Percentiles rank a stretch among this genome's conserved stretches.
Conservation (phyloP, 2,329 filamentous ascomycete species). For the Calcarisporium arbuscula region DNA sequence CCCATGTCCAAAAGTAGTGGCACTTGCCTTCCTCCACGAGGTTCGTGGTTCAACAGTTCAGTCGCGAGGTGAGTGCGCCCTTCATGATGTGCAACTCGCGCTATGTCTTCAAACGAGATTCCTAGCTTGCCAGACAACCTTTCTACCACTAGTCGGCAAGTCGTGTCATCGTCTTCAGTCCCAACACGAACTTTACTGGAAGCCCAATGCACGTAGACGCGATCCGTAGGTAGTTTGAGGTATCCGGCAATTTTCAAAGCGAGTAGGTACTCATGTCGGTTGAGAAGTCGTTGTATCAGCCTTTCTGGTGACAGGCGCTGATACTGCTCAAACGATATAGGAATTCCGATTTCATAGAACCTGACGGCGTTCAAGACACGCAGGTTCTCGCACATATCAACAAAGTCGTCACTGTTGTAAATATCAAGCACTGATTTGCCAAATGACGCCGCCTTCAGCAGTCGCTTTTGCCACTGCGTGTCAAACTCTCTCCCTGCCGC, state of each 20-base stretch:
- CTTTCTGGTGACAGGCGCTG: slow-evolving; percentile 83
- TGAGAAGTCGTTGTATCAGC: slow-evolving; percentile 78
- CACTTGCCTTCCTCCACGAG: slow-evolving; percentile 90
- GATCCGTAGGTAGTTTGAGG: slow-evolving; percentile 75
- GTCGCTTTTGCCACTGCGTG: slow-evolving; percentile 85
- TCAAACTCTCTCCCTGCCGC: slow-evolving; percentile 91
- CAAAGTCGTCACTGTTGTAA: slow-evolving; percentile 97
- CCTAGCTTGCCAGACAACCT: slow-evolving; percentile 82
- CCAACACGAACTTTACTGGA: slow-evolving; percentile 86
- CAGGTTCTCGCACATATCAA: slow-evolving; percentile 93
- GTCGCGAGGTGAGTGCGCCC: slow-evolving; percentile 84
- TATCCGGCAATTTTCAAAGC: slow-evolving; percentile 85
- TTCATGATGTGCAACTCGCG: slow-evolving; percentile 88
- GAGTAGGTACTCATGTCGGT: slow-evolving; percentile 83
- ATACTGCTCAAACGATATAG: slow-evolving; percentile 90
- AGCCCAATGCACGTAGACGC: slow-evolving; percentile 95
- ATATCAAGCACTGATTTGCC: slow-evolving; percentile 96
- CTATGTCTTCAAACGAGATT: slow-evolving; percentile 93
- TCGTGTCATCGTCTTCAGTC: slow-evolving; percentile 77
- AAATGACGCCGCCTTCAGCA: slow-evolving; percentile 94
- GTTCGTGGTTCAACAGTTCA: slow-evolving; percentile 86
- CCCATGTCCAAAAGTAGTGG: slow-evolving; percentile 91
- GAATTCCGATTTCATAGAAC: slow-evolving; percentile 84
- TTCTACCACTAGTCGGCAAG: slow-evolving; percentile 80
- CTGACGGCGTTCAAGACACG: slow-evolving; percentile 89